Percentiles rank a stretch among this genome's conserved stretches.
phyloP scores from a whole-genome alignment of 148 eudicot species.

The Mesembryanthemum crystallinum region DNA sequence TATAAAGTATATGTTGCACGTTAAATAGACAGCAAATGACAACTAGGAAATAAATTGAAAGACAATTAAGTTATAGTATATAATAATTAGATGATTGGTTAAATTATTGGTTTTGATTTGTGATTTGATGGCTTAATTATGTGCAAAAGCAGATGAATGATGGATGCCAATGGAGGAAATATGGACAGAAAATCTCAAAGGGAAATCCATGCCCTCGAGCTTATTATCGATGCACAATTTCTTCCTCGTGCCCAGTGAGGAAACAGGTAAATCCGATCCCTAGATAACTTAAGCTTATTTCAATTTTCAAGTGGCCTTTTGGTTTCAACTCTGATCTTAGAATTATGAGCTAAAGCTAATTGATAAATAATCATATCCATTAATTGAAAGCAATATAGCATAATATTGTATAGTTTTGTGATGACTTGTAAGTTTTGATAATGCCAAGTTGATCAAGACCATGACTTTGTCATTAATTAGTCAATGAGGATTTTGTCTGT shows the following conservation, averaged over 20 bases:
- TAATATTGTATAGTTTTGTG: too few relatives aligned
- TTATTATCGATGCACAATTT: conserved; percentile 82
- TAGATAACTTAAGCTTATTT: neutral
- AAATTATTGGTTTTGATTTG: neutral
- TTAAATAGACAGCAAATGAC: too few relatives aligned
- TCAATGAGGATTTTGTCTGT: neutral
- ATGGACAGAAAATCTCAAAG: conserved; percentile 83
- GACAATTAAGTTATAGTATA: too few relatives aligned
- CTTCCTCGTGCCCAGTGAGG: conserved; percentile 69
- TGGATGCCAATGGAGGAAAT: conserved; percentile 95
- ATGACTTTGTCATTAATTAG: neutral
- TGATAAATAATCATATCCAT: neutral
- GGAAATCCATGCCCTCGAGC: conserved; percentile 95
- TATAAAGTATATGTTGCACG: too few relatives aligned
- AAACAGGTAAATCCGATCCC: conserved; percentile 30
- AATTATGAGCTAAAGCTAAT: neutral
- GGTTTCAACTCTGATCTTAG: neutral
- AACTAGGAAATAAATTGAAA: too few relatives aligned
- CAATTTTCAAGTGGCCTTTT: neutral
- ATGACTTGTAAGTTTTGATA: neutral
- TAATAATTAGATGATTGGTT: neutral
- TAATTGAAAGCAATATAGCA: neutral
- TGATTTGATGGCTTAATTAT: neutral
- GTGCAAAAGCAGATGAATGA: conserved; percentile 50
- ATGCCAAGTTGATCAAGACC: neutral